A percentile compares a stretch with the other conserved stretches of the same genome.
These are phyloP conservation scores for Boletus mariae DNA, from an alignment of 1,284 basidiomycete genomes.

Conservation along the genomic window DNA sequence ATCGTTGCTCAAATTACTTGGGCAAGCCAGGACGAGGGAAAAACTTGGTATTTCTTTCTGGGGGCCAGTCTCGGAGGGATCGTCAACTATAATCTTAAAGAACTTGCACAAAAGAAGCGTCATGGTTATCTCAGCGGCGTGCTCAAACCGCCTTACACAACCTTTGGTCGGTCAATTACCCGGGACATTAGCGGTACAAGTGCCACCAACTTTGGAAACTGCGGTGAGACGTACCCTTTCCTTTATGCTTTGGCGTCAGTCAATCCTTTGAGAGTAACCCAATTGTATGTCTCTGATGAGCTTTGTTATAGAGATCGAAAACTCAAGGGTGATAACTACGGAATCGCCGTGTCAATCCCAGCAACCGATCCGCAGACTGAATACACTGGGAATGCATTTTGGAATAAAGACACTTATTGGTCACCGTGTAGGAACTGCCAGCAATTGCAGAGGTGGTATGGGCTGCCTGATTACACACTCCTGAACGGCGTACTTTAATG, in stretches of 20 bases:
- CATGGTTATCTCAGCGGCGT: not conserved
- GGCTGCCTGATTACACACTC: not conserved
- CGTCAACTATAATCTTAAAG: not conserved
- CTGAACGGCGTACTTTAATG: not conserved
- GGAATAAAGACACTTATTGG: not conserved
- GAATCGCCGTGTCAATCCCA: not conserved
- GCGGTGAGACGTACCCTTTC: constrained; percentile 4
- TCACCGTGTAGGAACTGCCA: not conserved
- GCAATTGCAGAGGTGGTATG: not conserved
- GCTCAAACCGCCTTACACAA: not conserved
- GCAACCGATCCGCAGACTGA: too few species aligned
- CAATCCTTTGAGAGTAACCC: not conserved
- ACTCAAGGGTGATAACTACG: not conserved
- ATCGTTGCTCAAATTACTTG: not conserved
- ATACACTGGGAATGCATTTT: not conserved
- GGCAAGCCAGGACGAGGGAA: not conserved
- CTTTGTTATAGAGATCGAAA: not conserved
- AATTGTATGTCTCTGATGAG: not conserved
- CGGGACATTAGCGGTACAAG: too few species aligned
- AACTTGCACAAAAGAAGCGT: not conserved
- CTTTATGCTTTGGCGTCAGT: not conserved
- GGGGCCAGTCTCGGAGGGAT: not conserved
- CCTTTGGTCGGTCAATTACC: too few species aligned
- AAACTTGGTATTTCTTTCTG: not conserved
- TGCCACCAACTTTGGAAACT: not conserved